Conservation (phyloP, 2,329 filamentous ascomycete genomes). For the Furcasterigmium furcatum region DNA sequence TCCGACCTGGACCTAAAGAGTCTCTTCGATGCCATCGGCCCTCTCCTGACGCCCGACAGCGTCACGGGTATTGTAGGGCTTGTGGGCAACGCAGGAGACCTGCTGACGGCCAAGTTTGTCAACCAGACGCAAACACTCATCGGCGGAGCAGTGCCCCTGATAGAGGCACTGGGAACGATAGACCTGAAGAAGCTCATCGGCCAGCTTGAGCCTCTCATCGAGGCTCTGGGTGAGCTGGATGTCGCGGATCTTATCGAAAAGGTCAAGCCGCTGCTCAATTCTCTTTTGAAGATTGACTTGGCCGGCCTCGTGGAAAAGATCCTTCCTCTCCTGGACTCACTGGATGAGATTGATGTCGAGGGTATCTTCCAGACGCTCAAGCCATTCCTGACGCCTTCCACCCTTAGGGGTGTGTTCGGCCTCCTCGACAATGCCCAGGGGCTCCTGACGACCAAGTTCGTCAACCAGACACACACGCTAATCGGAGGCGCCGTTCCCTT, state of each 20-base stretch:
- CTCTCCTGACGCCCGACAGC: conserved; percentile 26
- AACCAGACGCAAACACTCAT: conserved; percentile 26
- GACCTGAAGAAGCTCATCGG: conserved; percentile 28
- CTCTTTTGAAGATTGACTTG: conserved; percentile 24
- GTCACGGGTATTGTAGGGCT: conserved; percentile 29
- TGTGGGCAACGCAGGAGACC: conserved; percentile 28
- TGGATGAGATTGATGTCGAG: conserved; percentile 22
- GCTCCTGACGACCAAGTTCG: conserved; percentile 32
- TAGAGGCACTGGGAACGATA: conserved; percentile 27
- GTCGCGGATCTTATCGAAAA: conserved; percentile 7
- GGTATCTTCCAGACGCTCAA: conserved; percentile 26
- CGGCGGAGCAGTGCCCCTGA: conserved; percentile 28
- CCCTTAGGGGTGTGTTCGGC: conserved; percentile 29
- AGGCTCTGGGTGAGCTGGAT: conserved; percentile 12
- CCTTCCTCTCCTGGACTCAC: conserved; percentile 23
- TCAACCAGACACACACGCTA: conserved; percentile 36
- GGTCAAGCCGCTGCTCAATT: conserved; percentile 23
- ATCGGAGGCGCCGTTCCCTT: conserved; percentile 33
- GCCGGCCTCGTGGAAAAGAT: conserved; percentile 22
- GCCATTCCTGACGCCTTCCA: conserved; percentile 28
- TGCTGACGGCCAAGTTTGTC: conserved; percentile 25
- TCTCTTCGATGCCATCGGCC: conserved; percentile 25
- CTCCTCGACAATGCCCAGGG: conserved; percentile 31
- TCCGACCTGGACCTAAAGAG: conserved; percentile 25
- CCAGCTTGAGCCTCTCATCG: conserved; percentile 24